Base-by-base conservation (phyloP, 1,139 yeast species). In the Saccharomycopsis hybrid region DNA sequence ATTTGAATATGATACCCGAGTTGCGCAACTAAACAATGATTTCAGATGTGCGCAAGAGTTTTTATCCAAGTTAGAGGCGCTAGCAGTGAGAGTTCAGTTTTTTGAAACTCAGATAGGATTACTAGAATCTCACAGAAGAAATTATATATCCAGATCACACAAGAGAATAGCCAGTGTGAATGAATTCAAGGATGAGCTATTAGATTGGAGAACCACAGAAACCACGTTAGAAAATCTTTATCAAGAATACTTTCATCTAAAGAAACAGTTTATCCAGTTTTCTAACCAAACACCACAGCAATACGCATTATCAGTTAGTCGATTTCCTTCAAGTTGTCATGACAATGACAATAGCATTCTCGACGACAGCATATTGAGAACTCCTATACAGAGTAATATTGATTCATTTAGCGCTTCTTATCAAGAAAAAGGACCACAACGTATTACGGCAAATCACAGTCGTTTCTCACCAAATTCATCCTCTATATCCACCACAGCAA, bases 141-240 rank as follows among this genome's bases (percentile, higher is more conserved):
- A 52, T 18, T 11, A 28, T 18, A 37, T n/a, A 5, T 33, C 18
- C n/a, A 24, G 45, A 36, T 3, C 30, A 4, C 49, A 51, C 28
- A 49, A 51, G 11, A 33, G 61, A 43, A 56, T 49, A 32, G 59
- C 62, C 46, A 58, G 51, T 25, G 37, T 52, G 3, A 49, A 53
- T 35, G 57, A 57, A 24, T 56, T 59, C 61, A 66, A 53, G 49
- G 66, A 58, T 46, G 57, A 58, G 25, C 65, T 62, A 33, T 56
- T 69, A 31, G 68, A 69, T 48, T 66, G 70, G 70, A 63, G 66
- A 60, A 67, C 68, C 60, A 74, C 70, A 55, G 74, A 64, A 62
- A 75, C 65, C 2, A 73, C 80, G 1, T 69, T 76, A 54, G 77
- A 73, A 46, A 77, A 76, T 54, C 59, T 81, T 44, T 62, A 68